Evolutionary conservation across 2,329 filamentous ascomycete genomes (phyloP), one percentile per base, ranked within the genome.

Genomic region (Aureobasidium pullulans): DNA sequence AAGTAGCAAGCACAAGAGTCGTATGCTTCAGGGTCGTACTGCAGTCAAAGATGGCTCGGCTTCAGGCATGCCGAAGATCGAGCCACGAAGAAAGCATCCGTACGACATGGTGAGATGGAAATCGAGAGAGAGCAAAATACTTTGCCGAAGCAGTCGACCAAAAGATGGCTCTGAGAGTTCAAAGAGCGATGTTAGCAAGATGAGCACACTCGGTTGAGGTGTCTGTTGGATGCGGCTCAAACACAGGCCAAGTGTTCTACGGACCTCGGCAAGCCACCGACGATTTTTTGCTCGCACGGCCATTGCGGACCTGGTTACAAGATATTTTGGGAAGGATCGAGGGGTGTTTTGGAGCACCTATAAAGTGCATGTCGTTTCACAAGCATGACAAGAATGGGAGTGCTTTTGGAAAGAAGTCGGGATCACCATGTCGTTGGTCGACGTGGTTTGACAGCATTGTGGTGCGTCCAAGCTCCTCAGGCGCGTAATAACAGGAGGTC

Each of bases 211-310:
- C 13, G 34, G 4, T 13, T 4, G 13, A 52, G 16, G 28, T 28
- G 36, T 19, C 19, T 19, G 19, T 7, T 19, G 36, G n/a, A 52
- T 39, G 48, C 36, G 48, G 48, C 48, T 40, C 36, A 50, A 23
- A 50, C 34, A 40, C 48, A 52, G 36, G 48, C 34, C 48, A 52
- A 39, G 23, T 19, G 23, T 52, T 52, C 48, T 52, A 31, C 48
- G 36, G 48, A 52, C 48, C 48, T 52, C 48, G 48, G 48, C 48
- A 52, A 49, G 47, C 47, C 47, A 49, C 47, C 32, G 47, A 36
- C 47, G 47, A 49, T 49, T 16, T 49, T 16, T 36, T 37, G 19
- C 31, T 32, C 36, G 47, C 47, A 49, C 47, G 32, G 47, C 16
- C 47, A 36, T 10, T 37, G n/a, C 9, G 46, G 34, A 36, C 46